Conservation (phyloP, 2,329 filamentous ascomycete genomes). For the Fusarium sp. region DNA sequence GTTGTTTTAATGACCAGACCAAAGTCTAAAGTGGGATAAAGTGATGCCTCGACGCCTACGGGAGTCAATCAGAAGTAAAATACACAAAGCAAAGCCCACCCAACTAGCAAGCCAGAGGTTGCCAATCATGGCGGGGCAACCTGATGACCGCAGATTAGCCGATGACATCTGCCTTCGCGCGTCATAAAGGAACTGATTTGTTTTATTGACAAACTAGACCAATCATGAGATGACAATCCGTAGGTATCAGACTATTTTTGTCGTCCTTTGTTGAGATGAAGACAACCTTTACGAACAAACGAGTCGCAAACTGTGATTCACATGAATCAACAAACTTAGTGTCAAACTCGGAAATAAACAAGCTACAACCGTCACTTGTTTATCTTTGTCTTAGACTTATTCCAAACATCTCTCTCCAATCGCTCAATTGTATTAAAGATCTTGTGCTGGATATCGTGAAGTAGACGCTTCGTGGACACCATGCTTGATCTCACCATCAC, state of each 20-base stretch:
- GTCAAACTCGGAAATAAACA: neutral
- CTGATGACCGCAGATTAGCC: slow-evolving; percentile 18
- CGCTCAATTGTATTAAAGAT: slow-evolving; percentile 6
- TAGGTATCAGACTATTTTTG: neutral
- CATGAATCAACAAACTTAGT: neutral
- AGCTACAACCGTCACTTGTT: neutral
- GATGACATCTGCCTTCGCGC: neutral
- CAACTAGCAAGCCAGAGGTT: slow-evolving; percentile 30
- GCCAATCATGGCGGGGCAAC: slow-evolving; percentile 50
- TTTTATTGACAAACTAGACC: neutral
- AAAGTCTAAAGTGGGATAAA: slow-evolving; percentile 44
- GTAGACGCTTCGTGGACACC: slow-evolving; percentile 44
- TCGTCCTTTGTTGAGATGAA: neutral
- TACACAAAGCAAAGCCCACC: slow-evolving; percentile 45
- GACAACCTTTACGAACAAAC: neutral
- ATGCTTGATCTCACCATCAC: slow-evolving; percentile 69
- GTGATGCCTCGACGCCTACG: slow-evolving; percentile 1
- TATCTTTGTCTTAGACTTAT: neutral
- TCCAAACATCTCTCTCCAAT: neutral
- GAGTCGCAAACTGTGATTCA: neutral
- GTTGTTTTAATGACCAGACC: slow-evolving; percentile 34
- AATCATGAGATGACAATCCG: neutral
- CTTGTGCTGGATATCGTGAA: slow-evolving; percentile 53
- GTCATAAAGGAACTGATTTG: slow-evolving; percentile 4
- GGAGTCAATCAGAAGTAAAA: slow-evolving; percentile 41